A percentile compares a stretch with the other conserved stretches of the same genome.
These are phyloP conservation scores for Colletotrichum euphorbiae DNA, from an alignment of 2,329 filamentous ascomycete genomes.

Conservation along the genomic window DNA sequence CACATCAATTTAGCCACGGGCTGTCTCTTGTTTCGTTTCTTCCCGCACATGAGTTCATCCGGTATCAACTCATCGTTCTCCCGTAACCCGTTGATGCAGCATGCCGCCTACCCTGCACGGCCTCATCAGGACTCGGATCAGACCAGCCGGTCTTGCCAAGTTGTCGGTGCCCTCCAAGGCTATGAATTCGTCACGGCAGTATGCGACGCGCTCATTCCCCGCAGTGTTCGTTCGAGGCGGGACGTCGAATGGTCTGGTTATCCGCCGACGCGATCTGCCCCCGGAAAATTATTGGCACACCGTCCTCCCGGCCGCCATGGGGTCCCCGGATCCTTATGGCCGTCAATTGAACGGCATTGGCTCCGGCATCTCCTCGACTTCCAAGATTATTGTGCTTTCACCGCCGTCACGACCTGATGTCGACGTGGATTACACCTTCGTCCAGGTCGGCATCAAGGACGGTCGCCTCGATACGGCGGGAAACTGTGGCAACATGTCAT, in stretches of 20 bases:
- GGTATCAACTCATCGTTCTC: background rate
- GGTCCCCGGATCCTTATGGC: conserved; percentile 42
- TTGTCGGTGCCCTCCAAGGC: background rate
- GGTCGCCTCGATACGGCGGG: conserved; percentile 61
- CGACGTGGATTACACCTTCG: conserved; percentile 72
- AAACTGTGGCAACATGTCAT: conserved; percentile 58
- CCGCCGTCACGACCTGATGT: conserved; percentile 54
- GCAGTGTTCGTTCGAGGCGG: conserved; percentile 52
- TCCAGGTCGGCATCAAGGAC: conserved; percentile 66
- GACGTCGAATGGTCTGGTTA: conserved; percentile 46
- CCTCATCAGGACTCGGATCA: background rate
- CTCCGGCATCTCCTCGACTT: conserved; percentile 45
- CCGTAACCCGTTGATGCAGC: background rate
- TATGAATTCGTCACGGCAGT: background rate
- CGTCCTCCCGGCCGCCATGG: conserved; percentile 45
- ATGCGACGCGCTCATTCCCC: conserved; percentile 44
- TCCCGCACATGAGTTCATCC: background rate
- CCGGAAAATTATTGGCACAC: conserved; percentile 48
- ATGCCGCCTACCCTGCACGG: background rate
- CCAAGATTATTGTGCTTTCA: conserved; percentile 69
- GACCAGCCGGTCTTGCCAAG: background rate
- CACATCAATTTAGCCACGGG: too few relatives aligned
- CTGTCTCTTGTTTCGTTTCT: background rate
- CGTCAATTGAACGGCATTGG: conserved; percentile 40
- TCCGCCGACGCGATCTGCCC: conserved; percentile 51